Evolutionary conservation across 2,329 filamentous ascomycete genomes (phyloP), one percentile per base, ranked within the genome.

Genomic region (Alternaria brassicicola): DNA sequence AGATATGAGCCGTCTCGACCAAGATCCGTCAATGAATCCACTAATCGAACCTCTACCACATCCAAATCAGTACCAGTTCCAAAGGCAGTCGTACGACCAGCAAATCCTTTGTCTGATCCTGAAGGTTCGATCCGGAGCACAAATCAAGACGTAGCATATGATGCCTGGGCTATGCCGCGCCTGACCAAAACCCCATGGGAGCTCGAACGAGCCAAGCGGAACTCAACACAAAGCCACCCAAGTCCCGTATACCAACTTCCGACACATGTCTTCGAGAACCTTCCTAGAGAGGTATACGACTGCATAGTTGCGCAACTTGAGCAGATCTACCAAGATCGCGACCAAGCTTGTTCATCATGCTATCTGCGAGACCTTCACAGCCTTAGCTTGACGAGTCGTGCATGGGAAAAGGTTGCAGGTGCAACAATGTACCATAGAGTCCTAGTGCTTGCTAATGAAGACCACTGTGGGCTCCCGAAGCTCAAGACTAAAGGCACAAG

Each of bases 261-360:
- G 2, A 62, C 66, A 2, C 67, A 66, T n/a, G 45, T 79, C 1
- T 80, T 84, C 64, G 79, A 81, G 57, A 76, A 77, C 17, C 64
- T 87, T 6, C 85, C 85, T 0, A 73, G 78, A 43, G 81, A 84
- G 59, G 81, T 87, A 4, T 86, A 85, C 61, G 81, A 84, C 55
- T 83, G 80, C 55, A 84, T 88, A 35, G 62, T 86, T 10, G 73
- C 78, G 31, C 82, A 85, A 55, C 67, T 87, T 35, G 78, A 83
- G 52, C 65, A 70, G 8, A 64, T 83, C 25, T 81, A 86, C 43
- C 63, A 63, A 36, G 57, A 13, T 30, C 62, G 66, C 15, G 57
- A 69, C 3, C 64, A 68, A 21, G 77, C 82, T 31, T 86, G 85
- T 68, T 75, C 81, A 42, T 81, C 82, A 52, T 86, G 84, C 65